These are phyloP conservation scores for Knufia petricola DNA, from an alignment of 2,329 filamentous ascomycete species.

Conservation along the genomic window DNA sequence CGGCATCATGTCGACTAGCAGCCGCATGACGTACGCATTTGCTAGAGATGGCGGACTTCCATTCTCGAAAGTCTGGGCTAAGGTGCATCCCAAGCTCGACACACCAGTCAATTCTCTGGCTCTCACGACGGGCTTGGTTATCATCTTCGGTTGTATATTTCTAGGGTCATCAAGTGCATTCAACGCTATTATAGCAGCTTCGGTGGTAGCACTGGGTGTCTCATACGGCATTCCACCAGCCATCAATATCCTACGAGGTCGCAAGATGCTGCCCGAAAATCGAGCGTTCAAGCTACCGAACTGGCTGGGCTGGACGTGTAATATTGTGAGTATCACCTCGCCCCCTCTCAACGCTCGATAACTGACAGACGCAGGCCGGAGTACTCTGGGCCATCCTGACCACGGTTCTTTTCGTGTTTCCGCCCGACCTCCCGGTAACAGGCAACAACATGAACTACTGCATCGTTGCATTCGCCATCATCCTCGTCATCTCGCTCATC, in stretches of 20 bases:
- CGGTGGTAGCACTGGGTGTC: constrained; percentile 61
- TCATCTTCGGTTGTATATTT: constrained; percentile 61
- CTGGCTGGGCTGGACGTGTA: constrained; percentile 50
- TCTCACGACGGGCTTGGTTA: constrained; percentile 50
- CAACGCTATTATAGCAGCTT: constrained; percentile 61
- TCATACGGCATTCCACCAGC: constrained; percentile 66
- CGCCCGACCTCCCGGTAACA: constrained; percentile 55
- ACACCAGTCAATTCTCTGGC: constrained; percentile 59
- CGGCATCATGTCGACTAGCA: constrained; percentile 56
- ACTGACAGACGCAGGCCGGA: constrained; percentile 35
- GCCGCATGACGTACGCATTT: constrained; percentile 55
- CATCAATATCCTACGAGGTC: constrained; percentile 58
- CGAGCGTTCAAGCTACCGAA: constrained; percentile 49
- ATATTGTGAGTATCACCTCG: constrained; percentile 35
- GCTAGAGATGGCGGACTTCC: constrained; percentile 34
- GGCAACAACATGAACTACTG: constrained; percentile 57
- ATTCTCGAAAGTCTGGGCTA: constrained; percentile 39
- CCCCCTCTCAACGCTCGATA: neutral
- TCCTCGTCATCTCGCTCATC: constrained; percentile 46
- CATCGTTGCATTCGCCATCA: constrained; percentile 47
- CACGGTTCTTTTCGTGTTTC: constrained; percentile 66
- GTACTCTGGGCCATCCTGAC: constrained; percentile 60
- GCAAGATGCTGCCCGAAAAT: constrained; percentile 52
- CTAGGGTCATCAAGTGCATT: constrained; percentile 59
- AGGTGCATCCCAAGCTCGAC: constrained; percentile 50